Conservation (phyloP, 345 rosid species). For the Limnanthes douglasii region DNA sequence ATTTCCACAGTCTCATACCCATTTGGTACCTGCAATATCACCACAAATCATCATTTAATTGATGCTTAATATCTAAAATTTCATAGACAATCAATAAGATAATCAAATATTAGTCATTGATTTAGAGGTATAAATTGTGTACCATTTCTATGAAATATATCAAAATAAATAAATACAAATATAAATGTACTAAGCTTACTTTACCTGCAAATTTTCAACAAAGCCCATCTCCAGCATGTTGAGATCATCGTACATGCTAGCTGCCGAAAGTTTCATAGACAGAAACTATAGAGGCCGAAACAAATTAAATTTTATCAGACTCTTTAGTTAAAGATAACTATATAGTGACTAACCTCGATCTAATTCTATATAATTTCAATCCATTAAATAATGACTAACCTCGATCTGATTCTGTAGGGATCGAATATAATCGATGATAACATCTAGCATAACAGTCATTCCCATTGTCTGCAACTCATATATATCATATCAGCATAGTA, state of each 20-base stretch:
- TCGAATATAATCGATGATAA: constrained; percentile 36
- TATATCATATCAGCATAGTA: background rate
- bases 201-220: constrained; percentile 18
- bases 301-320: background rate
- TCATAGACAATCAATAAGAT: too few species aligned
- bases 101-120: background rate
- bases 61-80: too few species aligned
- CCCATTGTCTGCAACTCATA: constrained; percentile 44
- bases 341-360: background rate
- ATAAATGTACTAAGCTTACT: constrained; percentile 1
- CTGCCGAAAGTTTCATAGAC: constrained; percentile 49
- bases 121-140: background rate
- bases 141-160: too few species aligned
- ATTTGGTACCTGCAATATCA: constrained; percentile 9
- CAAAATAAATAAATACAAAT: background rate
- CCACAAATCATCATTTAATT: too few species aligned
- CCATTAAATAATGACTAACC: constrained; percentile 9
- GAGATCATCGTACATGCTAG: constrained; percentile 26
- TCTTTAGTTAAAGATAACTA: background rate
- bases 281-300: constrained; percentile 19
- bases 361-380: background rate
- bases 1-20: constrained; percentile 6
- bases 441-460: constrained; percentile 65
- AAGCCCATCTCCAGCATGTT: constrained; percentile 19
- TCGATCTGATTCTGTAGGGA: constrained; percentile 60